Conservation (phyloP, 345 rosid species). For the Eucalyptus erythrocorys region DNA sequence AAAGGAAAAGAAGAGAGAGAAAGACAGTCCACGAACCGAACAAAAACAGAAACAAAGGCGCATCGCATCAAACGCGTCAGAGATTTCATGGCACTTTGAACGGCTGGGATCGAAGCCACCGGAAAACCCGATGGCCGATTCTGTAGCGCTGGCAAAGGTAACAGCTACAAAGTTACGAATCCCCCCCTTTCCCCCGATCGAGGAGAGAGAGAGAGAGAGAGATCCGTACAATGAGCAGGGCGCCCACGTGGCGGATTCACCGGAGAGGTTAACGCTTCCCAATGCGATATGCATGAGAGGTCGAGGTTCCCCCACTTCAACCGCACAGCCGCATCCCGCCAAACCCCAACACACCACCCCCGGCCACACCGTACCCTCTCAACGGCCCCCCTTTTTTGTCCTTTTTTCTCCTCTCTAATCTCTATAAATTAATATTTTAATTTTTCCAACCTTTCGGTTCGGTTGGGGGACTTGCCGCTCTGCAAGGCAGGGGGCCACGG, state of each 20-base stretch:
- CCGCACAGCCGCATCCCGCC: background rate
- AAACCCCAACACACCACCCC: background rate
- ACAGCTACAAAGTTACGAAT: background rate
- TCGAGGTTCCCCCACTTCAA: background rate
- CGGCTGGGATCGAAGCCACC: background rate
- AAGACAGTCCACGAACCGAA: background rate
- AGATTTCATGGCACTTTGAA: background rate
- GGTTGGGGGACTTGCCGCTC: background rate
- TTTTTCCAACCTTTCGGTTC: background rate
- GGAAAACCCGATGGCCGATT: background rate
- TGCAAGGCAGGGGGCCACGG: background rate
- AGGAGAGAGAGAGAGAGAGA: background rate
- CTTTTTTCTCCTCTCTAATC: background rate
- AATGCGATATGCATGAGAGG: background rate
- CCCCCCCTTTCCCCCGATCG: background rate
- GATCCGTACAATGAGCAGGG: background rate
- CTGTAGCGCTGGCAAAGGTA: background rate
- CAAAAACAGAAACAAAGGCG: background rate
- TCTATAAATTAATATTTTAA: background rate
- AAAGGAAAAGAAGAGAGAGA: background rate
- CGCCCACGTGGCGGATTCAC: background rate
- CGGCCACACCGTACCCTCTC: background rate
- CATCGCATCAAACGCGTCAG: background rate
- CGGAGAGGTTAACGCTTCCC: background rate
- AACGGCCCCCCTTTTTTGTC: background rate